A percentile compares a stretch with the other conserved stretches of the same genome.
These are phyloP conservation scores for Xylaria sp. DNA, from an alignment of 2,329 filamentous ascomycete species.

Conservation along the genomic window DNA sequence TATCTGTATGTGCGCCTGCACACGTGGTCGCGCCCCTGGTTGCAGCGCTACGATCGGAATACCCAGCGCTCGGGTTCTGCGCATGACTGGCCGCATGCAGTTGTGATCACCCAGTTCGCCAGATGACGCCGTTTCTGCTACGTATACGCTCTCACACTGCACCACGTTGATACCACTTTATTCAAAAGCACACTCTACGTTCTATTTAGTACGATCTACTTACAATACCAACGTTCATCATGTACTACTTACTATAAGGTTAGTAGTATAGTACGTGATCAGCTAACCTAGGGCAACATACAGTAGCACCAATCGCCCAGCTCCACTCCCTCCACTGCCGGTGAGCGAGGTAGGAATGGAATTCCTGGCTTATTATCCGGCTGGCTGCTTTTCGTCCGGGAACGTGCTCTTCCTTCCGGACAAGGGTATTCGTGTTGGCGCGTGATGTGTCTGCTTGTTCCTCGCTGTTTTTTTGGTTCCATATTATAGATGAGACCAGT, in stretches of 20 bases:
- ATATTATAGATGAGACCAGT: no score
- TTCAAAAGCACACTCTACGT: no score
- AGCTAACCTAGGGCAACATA: neutral
- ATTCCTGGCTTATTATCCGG: neutral
- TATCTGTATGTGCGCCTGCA: neutral
- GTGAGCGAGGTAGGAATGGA: neutral
- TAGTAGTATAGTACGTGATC: neutral
- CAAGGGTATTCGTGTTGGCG: neutral
- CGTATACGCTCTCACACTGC: no score
- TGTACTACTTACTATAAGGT: neutral
- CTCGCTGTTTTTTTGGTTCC: neutral
- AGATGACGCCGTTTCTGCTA: neutral
- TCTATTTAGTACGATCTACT: neutral
- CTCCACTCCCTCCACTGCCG: conserved; percentile 4
- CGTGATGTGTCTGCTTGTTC: neutral
- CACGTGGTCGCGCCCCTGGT: conserved; percentile 15
- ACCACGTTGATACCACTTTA: neutral
- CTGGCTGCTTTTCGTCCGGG: conserved; percentile 1
- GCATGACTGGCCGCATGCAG: conserved; percentile 12
- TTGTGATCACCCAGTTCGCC: neutral
- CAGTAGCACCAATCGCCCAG: neutral
- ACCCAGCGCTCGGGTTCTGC: neutral
- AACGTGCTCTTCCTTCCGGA: neutral
- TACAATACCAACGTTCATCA: neutral
- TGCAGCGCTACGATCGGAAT: conserved; percentile 7